Conservation (phyloP, 2,329 filamentous ascomycete genomes). For the Fusarium nisikadoi region DNA sequence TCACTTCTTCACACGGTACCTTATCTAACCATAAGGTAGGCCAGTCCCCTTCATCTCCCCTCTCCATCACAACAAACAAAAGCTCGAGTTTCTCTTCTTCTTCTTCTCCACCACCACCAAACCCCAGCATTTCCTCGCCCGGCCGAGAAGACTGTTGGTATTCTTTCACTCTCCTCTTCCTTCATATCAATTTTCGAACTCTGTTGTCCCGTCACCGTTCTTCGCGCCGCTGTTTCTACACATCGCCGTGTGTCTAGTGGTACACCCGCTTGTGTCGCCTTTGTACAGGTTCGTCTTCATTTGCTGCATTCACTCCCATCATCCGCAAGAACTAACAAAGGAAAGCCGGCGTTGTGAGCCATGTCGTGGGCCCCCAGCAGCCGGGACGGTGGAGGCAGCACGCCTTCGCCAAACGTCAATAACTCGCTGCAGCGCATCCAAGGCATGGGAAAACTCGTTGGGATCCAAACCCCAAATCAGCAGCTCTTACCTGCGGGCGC, state of each 20-base stretch:
- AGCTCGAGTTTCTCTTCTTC: neutral
- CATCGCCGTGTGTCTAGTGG: neutral
- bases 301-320: neutral
- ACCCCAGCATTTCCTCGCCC: neutral
- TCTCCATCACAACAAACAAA: neutral
- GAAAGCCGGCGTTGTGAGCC: neutral
- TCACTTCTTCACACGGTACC: neutral
- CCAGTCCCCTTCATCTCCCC: neutral
- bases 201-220: neutral
- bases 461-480: neutral
- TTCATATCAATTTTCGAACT: neutral
- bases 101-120: too few relatives aligned
- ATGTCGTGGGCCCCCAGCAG: conserved; percentile 6
- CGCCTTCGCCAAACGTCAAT: conserved; percentile 3
- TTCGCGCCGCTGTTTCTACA: neutral
- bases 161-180: neutral
- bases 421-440: conserved; percentile 8
- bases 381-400: neutral
- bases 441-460: neutral
- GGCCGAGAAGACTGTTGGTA: neutral
- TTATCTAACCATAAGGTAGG: too few relatives aligned
- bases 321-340: neutral
- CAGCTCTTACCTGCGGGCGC: conserved; percentile 9
- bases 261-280: neutral
- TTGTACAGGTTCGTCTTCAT: neutral